Evolutionary conservation across 2,329 filamentous ascomycete species (phyloP).

Genomic region (Botrytis aclada): DNA sequence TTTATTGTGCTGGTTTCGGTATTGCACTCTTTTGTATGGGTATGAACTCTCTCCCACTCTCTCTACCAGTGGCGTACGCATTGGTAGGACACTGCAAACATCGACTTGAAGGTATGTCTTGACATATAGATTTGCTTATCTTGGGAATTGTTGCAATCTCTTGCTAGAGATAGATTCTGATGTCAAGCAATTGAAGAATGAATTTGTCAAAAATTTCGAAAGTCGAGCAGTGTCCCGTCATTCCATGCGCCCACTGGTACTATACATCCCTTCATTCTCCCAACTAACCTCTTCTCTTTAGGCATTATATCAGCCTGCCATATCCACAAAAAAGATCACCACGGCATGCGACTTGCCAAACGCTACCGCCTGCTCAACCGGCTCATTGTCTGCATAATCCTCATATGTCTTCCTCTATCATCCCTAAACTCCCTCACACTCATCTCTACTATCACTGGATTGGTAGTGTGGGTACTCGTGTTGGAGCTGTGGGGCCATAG

Average conservation of each 20-base stretch:
- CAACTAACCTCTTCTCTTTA: constrained; percentile 18
- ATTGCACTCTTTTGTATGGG: constrained; percentile 53
- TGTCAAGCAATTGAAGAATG: not conserved
- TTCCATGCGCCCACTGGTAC: not conserved
- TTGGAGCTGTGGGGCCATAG: constrained; percentile 51
- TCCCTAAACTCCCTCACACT: constrained; percentile 47
- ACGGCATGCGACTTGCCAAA: constrained; percentile 41
- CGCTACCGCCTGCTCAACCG: constrained; percentile 54
- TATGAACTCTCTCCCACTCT: constrained; percentile 16
- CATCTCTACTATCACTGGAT: constrained; percentile 45
- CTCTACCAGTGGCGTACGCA: not conserved
- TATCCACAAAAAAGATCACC: constrained; percentile 51
- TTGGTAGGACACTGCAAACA: not conserved
- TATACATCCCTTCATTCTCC: not conserved
- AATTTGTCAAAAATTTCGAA: not conserved
- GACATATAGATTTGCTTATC: not conserved
- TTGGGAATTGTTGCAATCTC: not conserved
- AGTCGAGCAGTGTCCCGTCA: not conserved
- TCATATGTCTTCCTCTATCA: constrained; percentile 55
- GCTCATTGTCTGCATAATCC: constrained; percentile 46
- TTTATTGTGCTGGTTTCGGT: constrained; percentile 61
- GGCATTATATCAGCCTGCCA: constrained; percentile 53
- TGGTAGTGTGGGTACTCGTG: constrained; percentile 46
- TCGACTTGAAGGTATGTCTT: not conserved
- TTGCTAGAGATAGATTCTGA: not conserved